phyloP scores from a whole-genome alignment of 2,329 filamentous ascomycete species.

The Calonectria pteridis region DNA sequence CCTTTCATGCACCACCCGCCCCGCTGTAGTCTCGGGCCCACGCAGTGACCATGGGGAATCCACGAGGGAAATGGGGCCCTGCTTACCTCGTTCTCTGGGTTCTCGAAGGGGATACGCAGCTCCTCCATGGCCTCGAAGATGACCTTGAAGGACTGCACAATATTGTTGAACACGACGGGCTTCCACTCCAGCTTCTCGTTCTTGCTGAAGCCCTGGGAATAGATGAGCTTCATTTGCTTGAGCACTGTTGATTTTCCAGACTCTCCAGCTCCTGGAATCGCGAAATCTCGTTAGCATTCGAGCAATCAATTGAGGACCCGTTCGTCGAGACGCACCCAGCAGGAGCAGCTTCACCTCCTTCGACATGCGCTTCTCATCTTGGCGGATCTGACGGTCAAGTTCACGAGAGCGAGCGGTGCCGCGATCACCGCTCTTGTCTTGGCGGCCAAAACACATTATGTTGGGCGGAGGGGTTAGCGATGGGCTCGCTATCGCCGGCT shows the following conservation, averaged over 20 bases:
- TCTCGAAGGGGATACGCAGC: conserved; percentile 82
- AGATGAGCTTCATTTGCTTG: conserved; percentile 99
- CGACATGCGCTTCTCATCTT: conserved; percentile 87
- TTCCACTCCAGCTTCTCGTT: conserved; percentile 94
- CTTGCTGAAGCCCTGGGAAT: conserved; percentile 90
- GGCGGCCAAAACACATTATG: conserved; percentile 74
- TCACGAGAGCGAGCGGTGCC: conserved; percentile 73
- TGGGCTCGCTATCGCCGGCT: conserved; percentile 4
- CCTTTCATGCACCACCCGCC: conserved; percentile 5
- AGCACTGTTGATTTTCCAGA: conserved; percentile 91
- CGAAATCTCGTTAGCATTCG: conserved; percentile 30
- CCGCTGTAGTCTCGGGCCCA: conserved; percentile 3
- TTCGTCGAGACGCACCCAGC: conserved; percentile 71
- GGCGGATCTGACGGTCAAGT: conserved; percentile 87
- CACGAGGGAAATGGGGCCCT: conserved; percentile 4
- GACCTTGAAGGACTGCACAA: conserved; percentile 91
- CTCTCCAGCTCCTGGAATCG: conserved; percentile 85
- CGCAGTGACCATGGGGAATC: conserved; percentile 1
- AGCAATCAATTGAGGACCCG: neutral
- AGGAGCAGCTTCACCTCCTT: conserved; percentile 95
- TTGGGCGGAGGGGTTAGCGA: conserved; percentile 18
- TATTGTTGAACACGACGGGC: conserved; percentile 94
- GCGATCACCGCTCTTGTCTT: conserved; percentile 60
- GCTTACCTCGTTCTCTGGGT: conserved; percentile 82
- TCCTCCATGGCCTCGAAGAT: conserved; percentile 93